Base-by-base conservation (phyloP, 805 yeast genomes). In the Saturnispora zaruensis region DNA sequence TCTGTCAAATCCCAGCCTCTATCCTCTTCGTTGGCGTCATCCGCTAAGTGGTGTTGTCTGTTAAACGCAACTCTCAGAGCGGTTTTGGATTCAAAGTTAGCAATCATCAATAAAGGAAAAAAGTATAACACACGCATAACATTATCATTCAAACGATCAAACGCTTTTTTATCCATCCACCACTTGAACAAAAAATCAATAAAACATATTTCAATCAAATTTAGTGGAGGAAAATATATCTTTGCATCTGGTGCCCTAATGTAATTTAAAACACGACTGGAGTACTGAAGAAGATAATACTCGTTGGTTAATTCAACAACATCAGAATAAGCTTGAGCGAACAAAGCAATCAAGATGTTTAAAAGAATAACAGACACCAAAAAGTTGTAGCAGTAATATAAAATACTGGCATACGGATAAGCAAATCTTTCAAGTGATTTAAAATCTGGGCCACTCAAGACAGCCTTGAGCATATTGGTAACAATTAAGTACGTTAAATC, bases 171-270 rank as follows among this genome's bases (percentile, higher is more conserved):
- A 46, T 60, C 45, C 55, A 70, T 52, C 64, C 70, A 64, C 64
- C 69, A 71, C 41, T 61, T 62, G 48, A 72, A 58, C 49, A 74
- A 73, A 14, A 76, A 20, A 26, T 79, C 80, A 26, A 74, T 61
- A 4, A 81, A 57, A 6, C 77, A 44, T 1, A 82, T 45, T 64
- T 88, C 96, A 48, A 88, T 66, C 56, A 88, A 63, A 63, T 88
- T 88, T 55, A 87, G 74, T 4, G 96, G 96, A 4, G 96, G 91
- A 24, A 87, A 89, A 62, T 79, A 88, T 38, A 87, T 84, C 60
- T 84, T 80, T 51, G 80, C 82, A 67, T 88, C 96, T 0, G 96
- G 96, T 0, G 96, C 96, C 57, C 96, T 74, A 48, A 87, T 80
- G 62, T 84, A 88, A 53, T 90, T 74, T 57, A 88, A 73, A 0